Evolutionary conservation across 768 basidiomycete genomes (phyloP).

Genomic region (Trametes elegans): DNA sequence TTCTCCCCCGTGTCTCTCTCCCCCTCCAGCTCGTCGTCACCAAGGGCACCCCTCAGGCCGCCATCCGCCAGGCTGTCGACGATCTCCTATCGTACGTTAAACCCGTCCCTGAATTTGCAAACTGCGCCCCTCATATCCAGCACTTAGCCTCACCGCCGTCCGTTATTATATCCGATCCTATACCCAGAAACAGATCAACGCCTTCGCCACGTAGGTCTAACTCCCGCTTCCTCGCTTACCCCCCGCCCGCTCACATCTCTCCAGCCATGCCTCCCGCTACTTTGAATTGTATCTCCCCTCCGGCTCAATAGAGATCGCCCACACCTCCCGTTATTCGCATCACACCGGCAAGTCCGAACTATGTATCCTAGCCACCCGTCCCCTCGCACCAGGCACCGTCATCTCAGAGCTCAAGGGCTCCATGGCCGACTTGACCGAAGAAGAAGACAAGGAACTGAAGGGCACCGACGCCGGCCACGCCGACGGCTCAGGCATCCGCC

Average conservation of each 20-base stretch:
- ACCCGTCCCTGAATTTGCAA: conserved; percentile 25
- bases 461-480: conserved; percentile 67
- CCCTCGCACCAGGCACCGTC: conserved; percentile 63
- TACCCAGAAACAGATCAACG: conserved; percentile 84
- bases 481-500: conserved; percentile 57
- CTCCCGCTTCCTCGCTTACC: conserved; percentile 21
- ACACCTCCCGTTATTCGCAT: conserved; percentile 85
- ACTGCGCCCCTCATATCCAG: conserved; percentile 24
- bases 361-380: conserved; percentile 81
- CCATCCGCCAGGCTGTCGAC: conserved; percentile 72
- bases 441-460: conserved; percentile 85
- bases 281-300: conserved; percentile 83
- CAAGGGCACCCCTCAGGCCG: conserved; percentile 50
- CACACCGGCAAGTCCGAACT: conserved; percentile 86
- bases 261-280: conserved; percentile 84
- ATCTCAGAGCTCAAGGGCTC: conserved; percentile 88
- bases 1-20: conserved; percentile 8
- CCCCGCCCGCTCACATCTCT: conserved; percentile 26
- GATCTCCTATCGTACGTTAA: conserved; percentile 68
- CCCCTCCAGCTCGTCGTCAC: conserved; percentile 52
- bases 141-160: conserved; percentile 63
- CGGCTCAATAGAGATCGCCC: conserved; percentile 84
- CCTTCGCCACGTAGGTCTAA: conserved; percentile 82
- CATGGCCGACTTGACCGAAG: conserved; percentile 83
- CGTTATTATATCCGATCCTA: conserved; percentile 75